A percentile compares a stretch with the other conserved stretches of the same genome.
Evolutionary conservation across 1,139 yeast species (phyloP).

Genomic region (Taphrina sp.): DNA sequence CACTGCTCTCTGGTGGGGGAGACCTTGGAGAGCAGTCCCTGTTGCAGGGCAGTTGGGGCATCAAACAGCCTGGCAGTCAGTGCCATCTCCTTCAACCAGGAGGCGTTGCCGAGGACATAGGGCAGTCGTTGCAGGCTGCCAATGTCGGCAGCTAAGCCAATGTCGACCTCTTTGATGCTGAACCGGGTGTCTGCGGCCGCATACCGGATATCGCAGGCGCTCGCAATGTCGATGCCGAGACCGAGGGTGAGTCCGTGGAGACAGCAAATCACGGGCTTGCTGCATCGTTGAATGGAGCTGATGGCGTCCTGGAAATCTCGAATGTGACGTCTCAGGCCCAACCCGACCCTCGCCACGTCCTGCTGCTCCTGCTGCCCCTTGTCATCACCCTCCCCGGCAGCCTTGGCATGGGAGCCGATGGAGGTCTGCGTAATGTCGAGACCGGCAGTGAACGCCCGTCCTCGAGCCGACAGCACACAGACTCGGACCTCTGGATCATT

Average conservation of each 20-base stretch:
- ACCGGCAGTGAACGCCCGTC: conserved; percentile 65
- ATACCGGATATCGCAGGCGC: conserved; percentile 60
- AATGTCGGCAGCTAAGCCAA: conserved; percentile 78
- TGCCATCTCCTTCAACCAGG: conserved; percentile 61
- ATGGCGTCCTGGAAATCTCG: conserved; percentile 32
- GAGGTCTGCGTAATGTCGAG: conserved; percentile 57
- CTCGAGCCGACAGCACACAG: conserved; percentile 59
- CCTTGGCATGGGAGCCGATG: conserved; percentile 32
- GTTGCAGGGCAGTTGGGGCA: conserved; percentile 55
- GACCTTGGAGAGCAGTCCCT: conserved; percentile 58
- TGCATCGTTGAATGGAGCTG: conserved; percentile 13
- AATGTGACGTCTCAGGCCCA: conserved; percentile 18
- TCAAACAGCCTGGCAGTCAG: conserved; percentile 61
- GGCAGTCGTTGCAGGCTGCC: conserved; percentile 70
- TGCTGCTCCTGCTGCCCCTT: background rate
- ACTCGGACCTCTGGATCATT: conserved; percentile 51
- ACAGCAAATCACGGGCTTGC: conserved; percentile 48
- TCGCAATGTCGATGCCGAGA: conserved; percentile 64
- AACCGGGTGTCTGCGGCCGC: conserved; percentile 56
- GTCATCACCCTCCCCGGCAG: too few species aligned
- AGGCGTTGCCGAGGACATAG: conserved; percentile 54
- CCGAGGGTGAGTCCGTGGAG: conserved; percentile 57
- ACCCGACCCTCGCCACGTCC: conserved; percentile 20
- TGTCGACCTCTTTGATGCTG: conserved; percentile 66
- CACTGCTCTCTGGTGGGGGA: conserved; percentile 54